A percentile compares a stretch with the other conserved stretches of the same genome.
These are phyloP conservation scores for Baeospora myosura DNA, from an alignment of 1,284 basidiomycete genomes.

Conservation along the genomic window DNA sequence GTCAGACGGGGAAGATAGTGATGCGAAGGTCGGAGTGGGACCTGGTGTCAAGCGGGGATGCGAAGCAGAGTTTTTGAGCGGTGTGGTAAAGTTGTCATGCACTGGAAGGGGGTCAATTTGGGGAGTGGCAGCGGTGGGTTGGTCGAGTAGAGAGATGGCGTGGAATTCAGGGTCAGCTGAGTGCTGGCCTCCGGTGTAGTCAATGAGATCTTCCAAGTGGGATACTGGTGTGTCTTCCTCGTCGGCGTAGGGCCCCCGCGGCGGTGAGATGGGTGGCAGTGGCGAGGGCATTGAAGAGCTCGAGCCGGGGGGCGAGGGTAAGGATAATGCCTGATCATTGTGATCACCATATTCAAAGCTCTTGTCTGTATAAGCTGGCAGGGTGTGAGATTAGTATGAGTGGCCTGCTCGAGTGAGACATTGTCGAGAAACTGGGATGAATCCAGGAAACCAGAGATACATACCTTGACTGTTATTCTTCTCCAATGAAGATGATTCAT, in stretches of 20 bases:
- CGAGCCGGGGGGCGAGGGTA: neutral
- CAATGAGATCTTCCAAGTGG: neutral
- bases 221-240: neutral
- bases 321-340: neutral
- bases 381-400: too few species aligned
- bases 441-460: neutral
- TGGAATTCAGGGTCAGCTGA: neutral
- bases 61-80: neutral
- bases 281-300: neutral
- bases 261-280: neutral
- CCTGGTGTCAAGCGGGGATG: conserved; percentile 3
- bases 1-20: conserved; percentile 29
- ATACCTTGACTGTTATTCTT: conserved; percentile 6
- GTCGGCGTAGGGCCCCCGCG: too few species aligned
- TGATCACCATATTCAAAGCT: too few species aligned
- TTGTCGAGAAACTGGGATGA: neutral
- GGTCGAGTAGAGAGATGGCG: neutral
- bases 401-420: neutral
- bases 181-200: neutral
- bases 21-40: conserved; percentile 24
- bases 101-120: too few species aligned
- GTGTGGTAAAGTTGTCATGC: neutral
- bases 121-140: neutral
- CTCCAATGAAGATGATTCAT: neutral
- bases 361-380: too few species aligned